Conservation (phyloP, 1,284 basidiomycete genomes). For the Ceratobasidium sp. region DNA sequence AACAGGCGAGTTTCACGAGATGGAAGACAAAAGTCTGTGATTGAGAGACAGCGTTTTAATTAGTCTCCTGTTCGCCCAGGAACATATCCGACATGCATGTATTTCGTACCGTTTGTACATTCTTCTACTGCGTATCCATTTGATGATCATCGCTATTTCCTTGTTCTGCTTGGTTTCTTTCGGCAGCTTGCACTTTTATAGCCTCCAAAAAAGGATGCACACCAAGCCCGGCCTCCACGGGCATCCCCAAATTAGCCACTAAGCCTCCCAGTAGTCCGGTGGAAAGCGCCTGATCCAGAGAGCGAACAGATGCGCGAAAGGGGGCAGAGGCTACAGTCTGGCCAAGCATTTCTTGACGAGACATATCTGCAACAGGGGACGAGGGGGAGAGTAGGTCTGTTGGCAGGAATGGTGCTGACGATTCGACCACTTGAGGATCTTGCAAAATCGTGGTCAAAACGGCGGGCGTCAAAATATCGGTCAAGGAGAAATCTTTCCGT, state of each 20-base stretch:
- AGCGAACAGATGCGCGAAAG: constrained; percentile 70
- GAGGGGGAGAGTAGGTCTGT: constrained; percentile 73
- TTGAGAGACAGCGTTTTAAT: constrained; percentile 46
- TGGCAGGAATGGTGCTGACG: constrained; percentile 80
- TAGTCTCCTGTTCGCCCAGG: not conserved
- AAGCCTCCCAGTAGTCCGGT: constrained; percentile 77
- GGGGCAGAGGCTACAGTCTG: constrained; percentile 66
- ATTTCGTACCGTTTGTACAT: constrained; percentile 48
- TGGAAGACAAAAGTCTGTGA: constrained; percentile 53
- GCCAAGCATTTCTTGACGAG: constrained; percentile 62
- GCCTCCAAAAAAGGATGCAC: constrained; percentile 77
- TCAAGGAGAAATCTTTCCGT: constrained; percentile 67
- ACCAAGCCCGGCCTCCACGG: constrained; percentile 78
- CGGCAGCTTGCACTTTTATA: constrained; percentile 75
- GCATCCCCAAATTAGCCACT: constrained; percentile 76
- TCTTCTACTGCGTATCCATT: constrained; percentile 32
- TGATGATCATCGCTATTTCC: not conserved
- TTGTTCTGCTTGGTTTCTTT: constrained; percentile 48
- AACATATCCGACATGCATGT: not conserved
- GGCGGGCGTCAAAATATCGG: constrained; percentile 76
- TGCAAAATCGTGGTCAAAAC: constrained; percentile 73
- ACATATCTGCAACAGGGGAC: constrained; percentile 54
- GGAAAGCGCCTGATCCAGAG: constrained; percentile 77
- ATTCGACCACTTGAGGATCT: constrained; percentile 66
- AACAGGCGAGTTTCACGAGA: constrained; percentile 57